Percentiles rank a stretch among this genome's conserved stretches.
Evolutionary conservation across 2,329 filamentous ascomycete genomes (phyloP).

Genomic region (Fusarium dimerum): DNA sequence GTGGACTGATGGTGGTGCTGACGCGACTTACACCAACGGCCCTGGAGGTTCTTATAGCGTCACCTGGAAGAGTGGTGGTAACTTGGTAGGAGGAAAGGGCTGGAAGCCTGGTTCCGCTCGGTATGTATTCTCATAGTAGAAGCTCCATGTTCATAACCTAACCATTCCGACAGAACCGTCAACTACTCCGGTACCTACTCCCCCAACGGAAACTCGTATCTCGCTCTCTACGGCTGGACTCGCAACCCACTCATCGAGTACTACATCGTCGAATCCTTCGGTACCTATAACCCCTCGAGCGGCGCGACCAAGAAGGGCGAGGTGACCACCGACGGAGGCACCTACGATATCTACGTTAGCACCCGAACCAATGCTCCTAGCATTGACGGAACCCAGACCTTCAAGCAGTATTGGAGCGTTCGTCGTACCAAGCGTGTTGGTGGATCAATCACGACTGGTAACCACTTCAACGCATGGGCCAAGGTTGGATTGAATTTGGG

Average conservation of each 20-base stretch:
- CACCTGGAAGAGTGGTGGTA: constrained; percentile 39
- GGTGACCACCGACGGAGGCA: constrained; percentile 36
- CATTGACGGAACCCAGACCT: constrained; percentile 49
- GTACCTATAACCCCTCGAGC: constrained; percentile 37
- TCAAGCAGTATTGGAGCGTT: constrained; percentile 55
- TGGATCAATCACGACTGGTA: constrained; percentile 49
- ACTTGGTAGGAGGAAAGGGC: constrained; percentile 26
- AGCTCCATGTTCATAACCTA: not conserved
- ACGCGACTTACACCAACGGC: constrained; percentile 47
- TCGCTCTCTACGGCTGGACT: constrained; percentile 43
- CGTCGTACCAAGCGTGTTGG: constrained; percentile 48
- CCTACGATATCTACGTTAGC: constrained; percentile 39
- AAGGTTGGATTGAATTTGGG: constrained; percentile 48
- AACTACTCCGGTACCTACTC: constrained; percentile 30
- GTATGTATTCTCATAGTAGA: constrained; percentile 37
- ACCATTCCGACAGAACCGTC: constrained; percentile 9
- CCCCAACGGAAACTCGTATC: constrained; percentile 37
- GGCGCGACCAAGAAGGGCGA: constrained; percentile 33
- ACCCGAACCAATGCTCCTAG: constrained; percentile 43
- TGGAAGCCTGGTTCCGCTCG: constrained; percentile 28
- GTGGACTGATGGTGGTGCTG: constrained; percentile 47
- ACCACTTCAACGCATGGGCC: constrained; percentile 55
- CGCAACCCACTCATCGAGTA: constrained; percentile 38
- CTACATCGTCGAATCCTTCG: constrained; percentile 41
- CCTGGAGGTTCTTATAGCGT: constrained; percentile 44